phyloP scores from a whole-genome alignment of 2,329 filamentous ascomycete genomes.

The Phoma sp. region DNA sequence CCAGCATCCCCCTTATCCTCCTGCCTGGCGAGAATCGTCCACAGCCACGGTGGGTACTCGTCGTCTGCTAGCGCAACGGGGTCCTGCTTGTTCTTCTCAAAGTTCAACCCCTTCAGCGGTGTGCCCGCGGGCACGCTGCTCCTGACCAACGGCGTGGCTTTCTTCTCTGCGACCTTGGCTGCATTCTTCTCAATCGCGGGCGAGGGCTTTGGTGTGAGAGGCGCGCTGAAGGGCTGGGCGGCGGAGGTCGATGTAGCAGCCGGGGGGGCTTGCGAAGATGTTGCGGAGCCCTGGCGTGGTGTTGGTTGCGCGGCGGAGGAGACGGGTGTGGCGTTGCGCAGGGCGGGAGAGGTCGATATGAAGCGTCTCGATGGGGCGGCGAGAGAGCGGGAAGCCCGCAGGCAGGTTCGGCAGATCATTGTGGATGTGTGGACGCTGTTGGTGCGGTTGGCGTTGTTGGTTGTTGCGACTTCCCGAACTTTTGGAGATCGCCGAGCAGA shows the following conservation, averaged over 20 bases:
- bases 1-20: slow-evolving; percentile 62
- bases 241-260: slow-evolving; percentile 55
- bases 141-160: slow-evolving; percentile 41
- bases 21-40: slow-evolving; percentile 71
- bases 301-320: slow-evolving; percentile 36
- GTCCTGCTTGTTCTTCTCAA: slow-evolving; percentile 74
- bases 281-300: slow-evolving; percentile 38
- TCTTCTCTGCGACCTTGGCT: slow-evolving; percentile 37
- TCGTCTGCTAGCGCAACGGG: slow-evolving; percentile 76
- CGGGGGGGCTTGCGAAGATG: slow-evolving; percentile 33
- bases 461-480: slow-evolving; percentile 16
- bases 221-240: slow-evolving; percentile 56
- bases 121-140: slow-evolving; percentile 71
- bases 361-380: slow-evolving; percentile 28
- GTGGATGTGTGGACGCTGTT: slow-evolving; percentile 19
- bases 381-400: slow-evolving; percentile 41
- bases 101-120: slow-evolving; percentile 76
- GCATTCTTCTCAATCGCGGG: slow-evolving; percentile 33
- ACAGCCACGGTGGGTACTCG: slow-evolving; percentile 83
- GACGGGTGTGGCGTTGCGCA: slow-evolving; percentile 36
- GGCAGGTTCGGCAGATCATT: slow-evolving; percentile 52
- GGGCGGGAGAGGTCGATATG: slow-evolving; percentile 34
- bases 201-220: slow-evolving; percentile 39
- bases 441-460: background rate
- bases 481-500: slow-evolving; percentile 21